Percentiles rank a stretch among this genome's conserved stretches.
These are phyloP conservation scores for Podochytrium sp. DNA, from an alignment of 192 early-diverging fungal genomes.

Conservation along the genomic window DNA sequence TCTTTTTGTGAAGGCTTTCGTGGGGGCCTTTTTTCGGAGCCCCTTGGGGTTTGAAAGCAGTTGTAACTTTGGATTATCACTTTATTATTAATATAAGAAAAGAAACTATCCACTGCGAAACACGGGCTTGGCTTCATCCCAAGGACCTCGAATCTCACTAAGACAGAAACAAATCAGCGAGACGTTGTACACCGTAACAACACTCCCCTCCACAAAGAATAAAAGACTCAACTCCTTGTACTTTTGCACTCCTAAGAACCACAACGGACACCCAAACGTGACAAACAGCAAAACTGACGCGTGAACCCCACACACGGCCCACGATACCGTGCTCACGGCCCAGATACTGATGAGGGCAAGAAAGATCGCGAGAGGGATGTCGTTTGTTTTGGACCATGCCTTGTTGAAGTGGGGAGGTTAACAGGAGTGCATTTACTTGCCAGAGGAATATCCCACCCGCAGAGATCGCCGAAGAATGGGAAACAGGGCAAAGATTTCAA, in stretches of 20 bases:
- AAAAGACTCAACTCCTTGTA: conserved; percentile 88
- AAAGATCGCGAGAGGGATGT: conserved; percentile 28
- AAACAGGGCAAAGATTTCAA: conserved; percentile 93
- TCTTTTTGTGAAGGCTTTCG: not conserved
- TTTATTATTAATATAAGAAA: not conserved
- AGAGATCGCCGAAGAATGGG: conserved; percentile 86
- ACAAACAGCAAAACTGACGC: conserved; percentile 71
- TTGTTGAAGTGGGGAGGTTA: not conserved
- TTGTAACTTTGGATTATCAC: not conserved
- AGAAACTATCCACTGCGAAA: not conserved
- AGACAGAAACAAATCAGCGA: conserved; percentile 5
- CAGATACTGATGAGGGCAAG: conserved; percentile 24
- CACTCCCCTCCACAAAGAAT: no score
- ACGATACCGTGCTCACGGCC: conserved; percentile 30
- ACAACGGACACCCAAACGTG: conserved; percentile 85
- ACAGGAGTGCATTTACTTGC: not conserved
- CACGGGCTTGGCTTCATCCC: conserved; percentile 81
- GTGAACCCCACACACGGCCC: conserved; percentile 62
- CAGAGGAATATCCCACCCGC: conserved; percentile 49
- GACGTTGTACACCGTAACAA: no score
- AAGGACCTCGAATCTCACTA: conserved; percentile 94
- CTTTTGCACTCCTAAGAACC: conserved; percentile 90
- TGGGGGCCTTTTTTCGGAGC: not conserved
- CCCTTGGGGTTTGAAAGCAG: not conserved
- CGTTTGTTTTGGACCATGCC: conserved; percentile 45